These are phyloP conservation scores for Colletotrichum euphorbiae DNA, from an alignment of 2,329 filamentous ascomycete species.

Conservation along the genomic window DNA sequence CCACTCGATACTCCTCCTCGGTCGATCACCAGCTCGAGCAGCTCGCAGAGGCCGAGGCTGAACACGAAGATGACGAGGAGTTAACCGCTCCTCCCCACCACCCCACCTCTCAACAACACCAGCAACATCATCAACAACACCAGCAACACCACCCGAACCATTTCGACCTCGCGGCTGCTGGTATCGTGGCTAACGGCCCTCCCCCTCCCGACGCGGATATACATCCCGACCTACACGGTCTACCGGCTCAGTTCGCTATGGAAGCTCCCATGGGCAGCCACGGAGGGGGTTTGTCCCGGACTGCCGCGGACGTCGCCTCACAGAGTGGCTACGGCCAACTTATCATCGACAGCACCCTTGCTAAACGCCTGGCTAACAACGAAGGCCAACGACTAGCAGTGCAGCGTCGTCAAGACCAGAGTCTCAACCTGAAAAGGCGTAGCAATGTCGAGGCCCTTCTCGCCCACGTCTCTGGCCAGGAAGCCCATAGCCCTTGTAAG, in stretches of 20 bases:
- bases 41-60: conserved; percentile 43
- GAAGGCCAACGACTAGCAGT: conserved; percentile 61
- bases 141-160: conserved; percentile 40
- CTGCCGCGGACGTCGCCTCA: conserved; percentile 60
- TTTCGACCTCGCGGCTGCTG: conserved; percentile 48
- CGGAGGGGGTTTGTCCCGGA: conserved; percentile 42
- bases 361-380: conserved; percentile 64
- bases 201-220: conserved; percentile 42
- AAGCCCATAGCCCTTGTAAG: conserved; percentile 63
- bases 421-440: conserved; percentile 66
- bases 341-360: conserved; percentile 64
- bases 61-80: conserved; percentile 37
- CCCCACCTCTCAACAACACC: conserved; percentile 27
- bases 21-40: conserved; percentile 51
- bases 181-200: conserved; percentile 48
- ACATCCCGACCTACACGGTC: conserved; percentile 44
- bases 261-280: conserved; percentile 41
- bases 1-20: conserved; percentile 46
- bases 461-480: conserved; percentile 66
- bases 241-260: conserved; percentile 42
- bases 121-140: conserved; percentile 42
- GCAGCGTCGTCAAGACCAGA: conserved; percentile 66
- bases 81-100: conserved; percentile 28
- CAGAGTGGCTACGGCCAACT: conserved; percentile 60
- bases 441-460: conserved; percentile 72